A percentile compares a stretch with the other conserved stretches of the same genome.
Conservation (phyloP, 108 stramenopile species). For the Skeletonema menzelii region DNA sequence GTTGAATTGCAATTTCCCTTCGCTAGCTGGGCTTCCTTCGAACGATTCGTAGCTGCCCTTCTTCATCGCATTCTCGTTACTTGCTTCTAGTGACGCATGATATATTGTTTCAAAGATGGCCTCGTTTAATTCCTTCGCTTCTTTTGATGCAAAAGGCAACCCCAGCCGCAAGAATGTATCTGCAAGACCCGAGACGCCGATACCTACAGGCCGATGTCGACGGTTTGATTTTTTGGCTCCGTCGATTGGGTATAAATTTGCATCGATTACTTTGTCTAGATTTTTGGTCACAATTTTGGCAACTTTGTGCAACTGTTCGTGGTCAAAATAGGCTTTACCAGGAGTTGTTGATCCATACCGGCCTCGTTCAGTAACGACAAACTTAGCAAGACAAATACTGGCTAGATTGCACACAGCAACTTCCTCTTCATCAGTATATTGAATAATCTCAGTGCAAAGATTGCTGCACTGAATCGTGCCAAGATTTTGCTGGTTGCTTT, state of each 20-base stretch:
- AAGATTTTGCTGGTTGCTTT: slow-evolving; percentile 97
- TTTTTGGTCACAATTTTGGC: slow-evolving; percentile 91
- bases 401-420: slow-evolving; percentile 97
- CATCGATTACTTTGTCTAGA: slow-evolving; percentile 94
- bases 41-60: slow-evolving; percentile 90
- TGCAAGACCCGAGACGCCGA: slow-evolving; percentile 96
- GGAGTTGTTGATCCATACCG: slow-evolving; percentile 74
- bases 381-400: slow-evolving; percentile 81
- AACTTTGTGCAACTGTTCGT: slow-evolving; percentile 80
- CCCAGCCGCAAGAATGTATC: slow-evolving; percentile 94
- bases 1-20: slow-evolving; percentile 91
- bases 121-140: slow-evolving; percentile 87
- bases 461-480: slow-evolving; percentile 97
- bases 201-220: slow-evolving; percentile 94
- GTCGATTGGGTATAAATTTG: slow-evolving; percentile 90
- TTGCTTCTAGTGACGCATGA: slow-evolving; percentile 93
- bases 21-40: slow-evolving; percentile 87
- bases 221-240: slow-evolving; percentile 88
- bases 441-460: slow-evolving; percentile 97
- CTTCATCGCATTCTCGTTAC: slow-evolving; percentile 86
- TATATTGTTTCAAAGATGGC: slow-evolving; percentile 98
- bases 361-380: slow-evolving; percentile 75
- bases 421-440: slow-evolving; percentile 94
- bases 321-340: slow-evolving; percentile 86
- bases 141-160: slow-evolving; percentile 85